Percentiles rank a stretch among this genome's conserved stretches.
These are phyloP conservation scores for Nosema muscidifuracis DNA, from an alignment of 371 early-diverging fungal species.

Conservation along the genomic window DNA sequence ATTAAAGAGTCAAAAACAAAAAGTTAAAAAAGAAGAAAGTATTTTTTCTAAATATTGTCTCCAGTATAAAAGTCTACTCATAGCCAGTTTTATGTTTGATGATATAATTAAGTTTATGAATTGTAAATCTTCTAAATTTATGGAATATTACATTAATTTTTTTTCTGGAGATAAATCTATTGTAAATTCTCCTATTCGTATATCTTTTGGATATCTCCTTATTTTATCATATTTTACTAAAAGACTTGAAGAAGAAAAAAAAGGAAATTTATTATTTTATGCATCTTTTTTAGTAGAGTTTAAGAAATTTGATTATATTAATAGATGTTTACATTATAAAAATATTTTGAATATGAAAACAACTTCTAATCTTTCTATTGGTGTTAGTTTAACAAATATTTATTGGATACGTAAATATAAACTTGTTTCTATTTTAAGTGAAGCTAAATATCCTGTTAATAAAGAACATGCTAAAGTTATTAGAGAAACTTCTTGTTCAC, in stretches of 20 bases:
- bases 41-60: background rate
- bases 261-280: background rate
- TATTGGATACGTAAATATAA: background rate
- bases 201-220: background rate
- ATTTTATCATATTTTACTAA: background rate
- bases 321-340: background rate
- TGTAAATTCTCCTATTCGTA: background rate
- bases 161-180: background rate
- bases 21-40: background rate
- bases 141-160: background rate
- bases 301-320: background rate
- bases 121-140: background rate
- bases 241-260: background rate
- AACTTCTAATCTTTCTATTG: background rate
- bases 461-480: background rate
- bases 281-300: background rate
- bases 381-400: background rate
- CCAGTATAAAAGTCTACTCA: background rate
- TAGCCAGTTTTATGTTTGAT: background rate
- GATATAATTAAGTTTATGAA: background rate
- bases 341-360: background rate
- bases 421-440: background rate
- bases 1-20: conserved; percentile 1
- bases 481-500: background rate
- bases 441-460: background rate